Evolutionary conservation across 495 filamentous ascomycete species (phyloP).

Genomic region (Entonaema liquescens): DNA sequence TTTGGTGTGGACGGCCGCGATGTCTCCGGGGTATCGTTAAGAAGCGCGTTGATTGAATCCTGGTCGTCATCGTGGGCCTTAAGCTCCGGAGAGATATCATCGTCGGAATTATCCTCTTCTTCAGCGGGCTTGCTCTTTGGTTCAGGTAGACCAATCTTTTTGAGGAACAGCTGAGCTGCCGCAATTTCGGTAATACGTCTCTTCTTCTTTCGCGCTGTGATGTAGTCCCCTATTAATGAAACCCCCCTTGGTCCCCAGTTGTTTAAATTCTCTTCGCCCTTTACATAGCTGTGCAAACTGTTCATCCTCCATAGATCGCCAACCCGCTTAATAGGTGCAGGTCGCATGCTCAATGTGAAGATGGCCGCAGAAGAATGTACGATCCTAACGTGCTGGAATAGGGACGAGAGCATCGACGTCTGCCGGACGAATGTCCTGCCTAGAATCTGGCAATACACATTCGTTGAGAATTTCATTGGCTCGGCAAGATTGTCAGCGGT

Average conservation of each 20-base stretch:
- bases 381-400: conserved; percentile 85
- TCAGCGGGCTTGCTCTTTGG: conserved; percentile 33
- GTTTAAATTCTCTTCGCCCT: conserved; percentile 85
- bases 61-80: conserved; percentile 43
- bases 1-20: conserved; percentile 47
- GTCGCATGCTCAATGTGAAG: conserved; percentile 85
- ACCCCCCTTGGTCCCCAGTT: conserved; percentile 90
- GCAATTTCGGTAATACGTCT: conserved; percentile 80
- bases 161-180: conserved; percentile 76
- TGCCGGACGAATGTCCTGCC: conserved; percentile 85
- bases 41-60: conserved; percentile 49
- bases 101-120: conserved; percentile 51
- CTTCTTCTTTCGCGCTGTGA: conserved; percentile 72
- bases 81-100: conserved; percentile 44
- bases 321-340: conserved; percentile 86
- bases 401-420: conserved; percentile 82
- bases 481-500: conserved; percentile 78
- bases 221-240: conserved; percentile 84
- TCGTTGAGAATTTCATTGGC: conserved; percentile 84
- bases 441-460: conserved; percentile 81
- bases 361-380: conserved; percentile 86
- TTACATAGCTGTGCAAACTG: conserved; percentile 90
- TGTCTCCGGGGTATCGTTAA: conserved; percentile 56
- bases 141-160: conserved; percentile 52
- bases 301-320: conserved; percentile 98